Conservation (phyloP, 2,329 filamentous ascomycete species). For the Huntiella bhutanensis region DNA sequence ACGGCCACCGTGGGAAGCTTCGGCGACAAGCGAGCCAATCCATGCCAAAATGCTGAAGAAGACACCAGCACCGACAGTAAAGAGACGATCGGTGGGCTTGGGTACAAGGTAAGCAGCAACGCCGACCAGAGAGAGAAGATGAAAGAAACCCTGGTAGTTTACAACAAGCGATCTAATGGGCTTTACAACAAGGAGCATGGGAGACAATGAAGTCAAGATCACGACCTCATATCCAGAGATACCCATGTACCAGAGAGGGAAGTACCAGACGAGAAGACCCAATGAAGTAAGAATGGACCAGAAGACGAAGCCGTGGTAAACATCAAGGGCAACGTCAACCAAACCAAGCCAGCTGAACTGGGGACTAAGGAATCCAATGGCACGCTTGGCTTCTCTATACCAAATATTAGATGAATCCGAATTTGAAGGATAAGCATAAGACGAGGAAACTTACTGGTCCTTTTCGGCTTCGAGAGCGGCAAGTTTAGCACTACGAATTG, state of each 20-base stretch:
- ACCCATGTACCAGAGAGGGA: constrained; percentile 97
- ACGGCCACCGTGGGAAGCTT: constrained; percentile 52
- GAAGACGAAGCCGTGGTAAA: constrained; percentile 93
- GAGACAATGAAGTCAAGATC: constrained; percentile 69
- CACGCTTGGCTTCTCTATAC: constrained; percentile 53
- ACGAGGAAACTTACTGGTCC: constrained; percentile 16
- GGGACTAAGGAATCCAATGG: constrained; percentile 48
- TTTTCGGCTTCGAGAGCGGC: constrained; percentile 9
- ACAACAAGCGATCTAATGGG: constrained; percentile 48
- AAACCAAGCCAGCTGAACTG: constrained; percentile 56
- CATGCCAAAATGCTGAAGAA: constrained; percentile 66
- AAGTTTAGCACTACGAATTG: constrained; percentile 9
- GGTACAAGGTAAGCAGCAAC: constrained; percentile 62
- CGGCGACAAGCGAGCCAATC: constrained; percentile 63
- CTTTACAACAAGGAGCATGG: constrained; percentile 55
- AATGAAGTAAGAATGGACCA: constrained; percentile 89
- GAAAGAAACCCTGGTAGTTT: constrained; percentile 49
- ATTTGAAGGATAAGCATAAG: not conserved
- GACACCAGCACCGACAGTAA: constrained; percentile 63
- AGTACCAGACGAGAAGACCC: constrained; percentile 86
- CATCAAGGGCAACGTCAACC: constrained; percentile 66
- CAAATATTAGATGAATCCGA: not conserved
- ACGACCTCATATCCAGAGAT: constrained; percentile 90
- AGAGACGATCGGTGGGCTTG: constrained; percentile 56
- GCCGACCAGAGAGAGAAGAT: constrained; percentile 61